Base-by-base conservation (phyloP, 164 flowering plant genomes). In the Chimonanthus salicifolius region DNA sequence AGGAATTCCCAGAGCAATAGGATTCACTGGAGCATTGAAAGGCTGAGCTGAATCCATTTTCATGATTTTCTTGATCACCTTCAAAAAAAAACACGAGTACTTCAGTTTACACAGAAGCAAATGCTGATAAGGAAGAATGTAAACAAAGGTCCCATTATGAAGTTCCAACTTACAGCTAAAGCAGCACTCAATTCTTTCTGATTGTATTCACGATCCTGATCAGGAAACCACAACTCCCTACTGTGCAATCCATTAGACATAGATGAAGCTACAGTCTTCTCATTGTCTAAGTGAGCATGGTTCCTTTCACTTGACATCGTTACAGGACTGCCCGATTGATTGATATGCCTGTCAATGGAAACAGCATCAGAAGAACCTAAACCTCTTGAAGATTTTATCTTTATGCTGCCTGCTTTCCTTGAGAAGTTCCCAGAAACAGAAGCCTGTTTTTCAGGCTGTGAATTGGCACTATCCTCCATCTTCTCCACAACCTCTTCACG, bases 21-120 rank as follows among this genome's bases (percentile, higher is more conserved):
- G 98, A 80, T 96, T 80, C 71, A 96, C 99, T 4, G 99, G 99
- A 64, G 73, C 85, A 83, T 92, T 96, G 78, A 96, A 96, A 46
- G 97, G 98, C 70, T 90, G 97, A 62, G 99, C 97, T 65, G 99
- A 98, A 74, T 96, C 98, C 98, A 94, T 96, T 82, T 94, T 96
- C 99, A 96, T 96, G 64, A 96, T 82, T 84, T 92, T 94, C 81
- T 83, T 88, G 60, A 96, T 90, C 70, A 96, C 95, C 99, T 96
- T 33, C 33, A 66, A 47, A 20, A 44, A 74, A 58, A 15, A 20
- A 74, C 5, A n/a, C 66, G 15, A 74, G 50, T 16, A 70, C 18
- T 70, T 21, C 5, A 70, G 45, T n/a, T 47, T 15, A 48, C 48
- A 45, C 54, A 47, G 15, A 58, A 15, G 16, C 16, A 54, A 18